phyloP scores from a whole-genome alignment of 345 rosid genomes.

The Corymbia maculata region DNA sequence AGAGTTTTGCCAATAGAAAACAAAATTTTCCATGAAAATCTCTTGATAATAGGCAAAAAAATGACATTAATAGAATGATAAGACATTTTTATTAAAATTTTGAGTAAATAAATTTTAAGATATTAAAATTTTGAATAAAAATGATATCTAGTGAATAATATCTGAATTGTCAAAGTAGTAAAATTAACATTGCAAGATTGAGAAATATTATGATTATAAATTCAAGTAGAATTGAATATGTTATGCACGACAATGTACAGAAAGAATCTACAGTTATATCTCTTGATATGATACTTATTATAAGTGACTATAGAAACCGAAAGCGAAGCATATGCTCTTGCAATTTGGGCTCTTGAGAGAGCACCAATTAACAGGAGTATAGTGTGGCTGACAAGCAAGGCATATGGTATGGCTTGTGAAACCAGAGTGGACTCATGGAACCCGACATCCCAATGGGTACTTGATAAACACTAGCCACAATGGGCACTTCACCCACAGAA shows the following conservation, averaged over 20 bases:
- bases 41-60: not conserved
- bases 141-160: too few relatives aligned
- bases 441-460: not conserved
- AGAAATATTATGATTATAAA: not conserved
- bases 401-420: not conserved
- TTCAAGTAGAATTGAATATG: not conserved
- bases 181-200: too few relatives aligned
- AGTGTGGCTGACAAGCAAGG: not conserved
- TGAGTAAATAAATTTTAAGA: too few relatives aligned
- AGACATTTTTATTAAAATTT: too few relatives aligned
- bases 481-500: too few relatives aligned
- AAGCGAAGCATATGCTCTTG: not conserved
- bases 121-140: too few relatives aligned
- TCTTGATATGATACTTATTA: not conserved
- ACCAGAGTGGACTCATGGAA: not conserved
- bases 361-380: not conserved
- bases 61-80: not conserved
- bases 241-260: not conserved
- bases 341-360: not conserved
- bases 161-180: not conserved
- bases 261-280: not conserved
- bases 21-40: not conserved
- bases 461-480: not conserved
- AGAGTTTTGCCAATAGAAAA: not conserved
- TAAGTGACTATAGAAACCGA: not conserved